Base-by-base conservation (phyloP, 2,329 filamentous ascomycete species). In the Xylaria arbuscula region DNA sequence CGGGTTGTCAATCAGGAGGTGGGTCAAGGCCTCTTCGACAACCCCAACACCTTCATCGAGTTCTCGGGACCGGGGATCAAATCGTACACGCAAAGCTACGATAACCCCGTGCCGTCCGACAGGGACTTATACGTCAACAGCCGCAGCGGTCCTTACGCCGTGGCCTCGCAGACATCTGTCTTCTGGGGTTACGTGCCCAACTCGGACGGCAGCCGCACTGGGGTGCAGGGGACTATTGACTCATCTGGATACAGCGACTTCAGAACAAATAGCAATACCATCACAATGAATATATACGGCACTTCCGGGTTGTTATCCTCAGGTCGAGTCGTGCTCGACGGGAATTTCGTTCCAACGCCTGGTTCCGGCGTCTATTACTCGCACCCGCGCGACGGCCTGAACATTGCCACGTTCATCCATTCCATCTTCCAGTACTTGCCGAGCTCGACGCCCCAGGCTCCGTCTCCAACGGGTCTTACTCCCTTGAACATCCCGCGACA, bases 211-310 rank as follows among this genome's bases (percentile, higher is more conserved):
- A 76, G 73, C 11, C 74, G 77, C 3, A 79, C 81, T 2, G 84
- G 82, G 0, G 79, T 86, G 24, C 86, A 88, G 70, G 86, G 85
- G 7, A 88, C 85, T 0, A 83, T 88, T 64, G 84, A 84, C 75
- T 82, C 83, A 0, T 77, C 83, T 0, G 86, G 86, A 2, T 81
- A 78, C 48, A 74, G 76, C 1, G 82, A 78, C 9, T 84, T 76
- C 72, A 81, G 67, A 1, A 72, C 28, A 28, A 28, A 74, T 40
- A 79, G 80, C 60, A 79, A 83, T 66, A 86, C 84, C 67, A 84
- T 88, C 60, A 87, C 85, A 0, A 79, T 88, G 22, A 88, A 88
- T 74, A 76, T 88, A 4, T 88, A 88, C 77, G 86, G 86, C 9
- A 88, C 86, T 0, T 87, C 85, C 0, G 86, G 86, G 0, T 78